Evolutionary conservation across 805 yeast species (phyloP).

Genomic region (Cyberlindnera subsufficiens): DNA sequence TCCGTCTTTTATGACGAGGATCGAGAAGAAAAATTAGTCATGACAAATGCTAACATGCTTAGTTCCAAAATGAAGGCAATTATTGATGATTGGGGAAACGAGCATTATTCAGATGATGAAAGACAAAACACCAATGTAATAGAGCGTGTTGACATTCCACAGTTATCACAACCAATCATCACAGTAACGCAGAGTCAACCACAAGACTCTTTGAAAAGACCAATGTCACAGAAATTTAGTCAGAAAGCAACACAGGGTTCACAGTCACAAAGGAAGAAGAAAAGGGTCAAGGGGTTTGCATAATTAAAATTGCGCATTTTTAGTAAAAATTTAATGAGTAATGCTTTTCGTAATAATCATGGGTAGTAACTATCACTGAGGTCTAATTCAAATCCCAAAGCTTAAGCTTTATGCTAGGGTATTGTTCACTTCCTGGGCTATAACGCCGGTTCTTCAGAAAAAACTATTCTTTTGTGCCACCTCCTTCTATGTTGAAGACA

Average conservation of each 20-base stretch:
- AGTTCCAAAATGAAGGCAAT: constrained; percentile 1
- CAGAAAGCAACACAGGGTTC: constrained; percentile 2
- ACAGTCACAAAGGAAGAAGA: constrained; percentile 11
- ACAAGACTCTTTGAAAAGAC: background rate
- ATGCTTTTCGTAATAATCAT: too few species aligned
- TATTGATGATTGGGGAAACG: constrained; percentile 18
- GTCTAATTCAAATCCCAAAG: too few species aligned
- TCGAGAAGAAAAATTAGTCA: constrained; percentile 3
- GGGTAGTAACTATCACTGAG: too few species aligned
- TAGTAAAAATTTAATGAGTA: too few species aligned
- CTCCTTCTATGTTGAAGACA: too few species aligned
- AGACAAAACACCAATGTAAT: constrained; percentile 2
- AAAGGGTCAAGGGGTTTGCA: constrained; percentile 19
- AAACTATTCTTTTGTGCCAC: too few species aligned
- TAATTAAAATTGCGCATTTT: background rate
- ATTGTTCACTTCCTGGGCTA: too few species aligned
- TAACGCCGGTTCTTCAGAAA: too few species aligned
- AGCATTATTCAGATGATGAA: constrained; percentile 8
- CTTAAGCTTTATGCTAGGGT: too few species aligned
- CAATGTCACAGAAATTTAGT: background rate
- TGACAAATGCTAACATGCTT: background rate
- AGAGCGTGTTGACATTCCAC: constrained; percentile 1
- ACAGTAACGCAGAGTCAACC: constrained; percentile 18
- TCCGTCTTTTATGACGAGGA: constrained; percentile 7
- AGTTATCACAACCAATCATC: constrained; percentile 10